Conservation (phyloP, 305 asterid species). For the Euphrasia arctica region DNA sequence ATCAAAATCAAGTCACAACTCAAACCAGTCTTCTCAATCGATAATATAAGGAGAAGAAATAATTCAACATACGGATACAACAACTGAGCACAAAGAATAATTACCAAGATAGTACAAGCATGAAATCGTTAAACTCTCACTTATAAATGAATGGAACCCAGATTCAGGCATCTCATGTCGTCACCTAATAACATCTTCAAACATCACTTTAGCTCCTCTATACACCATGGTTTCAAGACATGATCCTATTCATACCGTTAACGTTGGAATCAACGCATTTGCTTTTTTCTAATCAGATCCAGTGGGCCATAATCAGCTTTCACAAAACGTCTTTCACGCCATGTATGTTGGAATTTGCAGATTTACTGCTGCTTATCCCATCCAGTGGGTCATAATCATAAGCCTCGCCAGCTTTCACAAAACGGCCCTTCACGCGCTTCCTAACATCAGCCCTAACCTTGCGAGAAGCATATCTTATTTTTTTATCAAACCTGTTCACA, state of each 20-base stretch:
- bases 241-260: background rate
- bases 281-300: slow-evolving; percentile 30
- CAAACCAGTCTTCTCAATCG: too few relatives aligned
- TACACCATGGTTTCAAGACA: too few relatives aligned
- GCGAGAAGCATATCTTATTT: slow-evolving; percentile 61
- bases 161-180: too few relatives aligned
- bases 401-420: slow-evolving; percentile 45
- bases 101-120: background rate
- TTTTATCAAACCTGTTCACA: slow-evolving; percentile 50
- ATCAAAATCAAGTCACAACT: too few relatives aligned
- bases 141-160: too few relatives aligned
- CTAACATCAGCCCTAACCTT: slow-evolving; percentile 73
- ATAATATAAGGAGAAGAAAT: too few relatives aligned
- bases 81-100: slow-evolving; percentile 14
- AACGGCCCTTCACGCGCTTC: slow-evolving; percentile 79
- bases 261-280: slow-evolving; percentile 25
- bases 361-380: slow-evolving; percentile 41
- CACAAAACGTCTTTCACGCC: slow-evolving; percentile 72
- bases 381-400: slow-evolving; percentile 22
- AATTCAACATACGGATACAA: slow-evolving; percentile 12
- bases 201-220: background rate
- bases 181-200: too few relatives aligned
- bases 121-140: too few relatives aligned
- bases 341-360: too few relatives aligned
- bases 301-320: slow-evolving; percentile 66